These are phyloP conservation scores for Starmerella sirachaensis DNA, from an alignment of 805 yeast genomes.

Conservation along the genomic window DNA sequence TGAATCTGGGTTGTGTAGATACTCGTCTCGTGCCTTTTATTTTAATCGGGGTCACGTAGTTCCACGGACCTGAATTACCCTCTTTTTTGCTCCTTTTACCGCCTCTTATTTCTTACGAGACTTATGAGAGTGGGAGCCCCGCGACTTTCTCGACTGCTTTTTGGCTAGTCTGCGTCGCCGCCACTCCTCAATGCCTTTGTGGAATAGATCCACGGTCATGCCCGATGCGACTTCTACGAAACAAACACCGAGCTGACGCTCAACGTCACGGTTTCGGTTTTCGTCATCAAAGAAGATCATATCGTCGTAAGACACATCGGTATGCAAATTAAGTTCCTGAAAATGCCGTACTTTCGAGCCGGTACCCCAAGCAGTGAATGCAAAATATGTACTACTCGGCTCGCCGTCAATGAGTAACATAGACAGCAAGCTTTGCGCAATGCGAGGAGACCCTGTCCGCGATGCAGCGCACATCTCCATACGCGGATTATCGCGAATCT, in stretches of 20 bases:
- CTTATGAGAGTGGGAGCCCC: too few relatives aligned
- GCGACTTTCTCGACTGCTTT: too few relatives aligned
- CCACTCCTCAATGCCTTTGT: constrained; percentile 21
- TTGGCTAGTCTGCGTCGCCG: constrained; percentile 9
- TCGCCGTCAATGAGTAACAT: constrained; percentile 41
- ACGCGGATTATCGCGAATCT: constrained; percentile 35
- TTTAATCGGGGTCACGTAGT: too few relatives aligned
- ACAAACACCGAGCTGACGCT: constrained; percentile 47
- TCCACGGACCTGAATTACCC: too few relatives aligned
- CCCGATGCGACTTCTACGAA: constrained; percentile 55
- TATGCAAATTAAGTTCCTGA: constrained; percentile 35
- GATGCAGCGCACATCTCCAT: constrained; percentile 60
- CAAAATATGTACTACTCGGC: constrained; percentile 43
- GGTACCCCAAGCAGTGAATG: constrained; percentile 31
- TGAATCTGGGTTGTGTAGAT: too few relatives aligned
- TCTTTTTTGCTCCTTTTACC: too few relatives aligned
- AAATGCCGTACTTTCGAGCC: constrained; percentile 47
- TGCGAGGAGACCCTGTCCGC: constrained; percentile 63
- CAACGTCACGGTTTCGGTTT: constrained; percentile 63
- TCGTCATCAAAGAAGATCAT: constrained; percentile 74
- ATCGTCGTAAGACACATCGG: constrained; percentile 38
- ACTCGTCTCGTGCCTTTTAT: too few relatives aligned
- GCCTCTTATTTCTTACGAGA: too few relatives aligned
- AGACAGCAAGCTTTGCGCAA: constrained; percentile 54
- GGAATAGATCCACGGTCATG: constrained; percentile 12